Conservation (phyloP, 305 asterid species). For the Solanum hybrid region DNA sequence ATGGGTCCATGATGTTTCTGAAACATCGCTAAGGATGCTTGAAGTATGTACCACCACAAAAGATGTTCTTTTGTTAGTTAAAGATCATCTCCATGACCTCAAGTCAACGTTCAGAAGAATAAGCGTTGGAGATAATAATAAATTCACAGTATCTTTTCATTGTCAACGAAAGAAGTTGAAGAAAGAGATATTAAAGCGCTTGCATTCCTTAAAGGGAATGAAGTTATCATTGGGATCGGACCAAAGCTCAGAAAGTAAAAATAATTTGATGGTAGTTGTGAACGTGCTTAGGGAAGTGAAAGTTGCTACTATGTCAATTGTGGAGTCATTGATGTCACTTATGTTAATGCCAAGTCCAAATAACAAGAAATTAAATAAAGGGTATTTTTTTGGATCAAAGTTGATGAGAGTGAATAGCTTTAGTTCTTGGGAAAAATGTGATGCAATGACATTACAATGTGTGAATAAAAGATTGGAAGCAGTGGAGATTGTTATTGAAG, state of each 20-base stretch:
- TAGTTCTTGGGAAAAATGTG: slow-evolving; percentile 53
- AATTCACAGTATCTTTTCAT: slow-evolving; percentile 29
- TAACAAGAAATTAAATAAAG: slow-evolving; percentile 20
- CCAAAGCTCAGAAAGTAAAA: not conserved
- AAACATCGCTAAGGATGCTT: slow-evolving; percentile 59
- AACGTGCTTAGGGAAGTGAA: slow-evolving; percentile 50
- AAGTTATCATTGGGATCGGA: not conserved
- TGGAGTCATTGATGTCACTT: slow-evolving; percentile 49
- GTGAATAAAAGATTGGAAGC: slow-evolving; percentile 48
- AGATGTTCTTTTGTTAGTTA: slow-evolving; percentile 18
- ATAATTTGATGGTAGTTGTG: slow-evolving; percentile 34
- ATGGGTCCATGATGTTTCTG: slow-evolving; percentile 58
- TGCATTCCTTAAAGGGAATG: slow-evolving; percentile 53
- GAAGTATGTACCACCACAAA: slow-evolving; percentile 73
- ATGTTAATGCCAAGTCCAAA: slow-evolving; percentile 55
- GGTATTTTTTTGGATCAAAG: slow-evolving; percentile 32
- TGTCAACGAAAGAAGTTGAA: slow-evolving; percentile 59
- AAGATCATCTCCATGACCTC: slow-evolving; percentile 32
- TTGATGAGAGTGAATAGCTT: slow-evolving; percentile 54
- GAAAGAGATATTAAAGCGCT: slow-evolving; percentile 57
- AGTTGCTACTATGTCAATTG: slow-evolving; percentile 35
- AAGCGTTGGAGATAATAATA: slow-evolving; percentile 19
- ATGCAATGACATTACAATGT: slow-evolving; percentile 23
- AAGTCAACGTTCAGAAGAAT: slow-evolving; percentile 53
- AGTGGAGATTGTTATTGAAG: slow-evolving; percentile 53